phyloP scores from a whole-genome alignment of 805 yeast genomes.

The Metschnikowia gelsemii region DNA sequence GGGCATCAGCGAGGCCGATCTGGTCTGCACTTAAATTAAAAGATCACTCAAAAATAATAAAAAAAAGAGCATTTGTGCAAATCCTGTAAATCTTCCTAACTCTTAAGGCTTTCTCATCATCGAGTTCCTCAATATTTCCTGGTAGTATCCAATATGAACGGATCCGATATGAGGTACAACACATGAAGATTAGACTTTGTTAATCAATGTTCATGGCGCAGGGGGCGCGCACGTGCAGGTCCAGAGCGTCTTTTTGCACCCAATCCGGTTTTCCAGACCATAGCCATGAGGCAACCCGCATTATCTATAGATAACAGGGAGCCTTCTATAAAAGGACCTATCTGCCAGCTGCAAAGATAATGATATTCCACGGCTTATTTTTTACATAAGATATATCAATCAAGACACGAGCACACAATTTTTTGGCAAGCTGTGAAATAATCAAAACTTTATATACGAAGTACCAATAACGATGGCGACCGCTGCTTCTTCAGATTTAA shows the following conservation, averaged over 20 bases:
- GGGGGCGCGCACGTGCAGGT: slow-evolving; percentile 12
- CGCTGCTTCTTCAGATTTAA: slow-evolving; percentile 26
- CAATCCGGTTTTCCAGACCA: slow-evolving; percentile 16
- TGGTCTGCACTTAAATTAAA: no score
- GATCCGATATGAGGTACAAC: no score
- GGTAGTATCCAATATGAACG: no score
- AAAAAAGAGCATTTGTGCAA: neutral
- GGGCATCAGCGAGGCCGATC: slow-evolving; percentile 7
- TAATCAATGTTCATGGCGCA: no score
- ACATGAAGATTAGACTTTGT: no score
- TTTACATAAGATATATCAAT: no score
- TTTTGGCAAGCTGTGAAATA: no score
- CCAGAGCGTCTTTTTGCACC: slow-evolving; percentile 20
- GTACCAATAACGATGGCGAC: slow-evolving; percentile 2
- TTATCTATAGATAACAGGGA: slow-evolving; percentile 6
- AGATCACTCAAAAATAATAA: neutral
- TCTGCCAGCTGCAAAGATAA: neutral
- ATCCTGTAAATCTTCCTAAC: no score
- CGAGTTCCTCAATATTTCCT: no score
- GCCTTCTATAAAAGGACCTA: neutral
- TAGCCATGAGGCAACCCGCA: slow-evolving; percentile 1
- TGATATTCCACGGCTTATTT: neutral
- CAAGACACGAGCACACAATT: no score
- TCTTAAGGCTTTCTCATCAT: no score
- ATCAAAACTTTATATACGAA: no score